Evolutionary conservation across 2,329 filamentous ascomycete species (phyloP).

Genomic region (Aspergillus bombycis): DNA sequence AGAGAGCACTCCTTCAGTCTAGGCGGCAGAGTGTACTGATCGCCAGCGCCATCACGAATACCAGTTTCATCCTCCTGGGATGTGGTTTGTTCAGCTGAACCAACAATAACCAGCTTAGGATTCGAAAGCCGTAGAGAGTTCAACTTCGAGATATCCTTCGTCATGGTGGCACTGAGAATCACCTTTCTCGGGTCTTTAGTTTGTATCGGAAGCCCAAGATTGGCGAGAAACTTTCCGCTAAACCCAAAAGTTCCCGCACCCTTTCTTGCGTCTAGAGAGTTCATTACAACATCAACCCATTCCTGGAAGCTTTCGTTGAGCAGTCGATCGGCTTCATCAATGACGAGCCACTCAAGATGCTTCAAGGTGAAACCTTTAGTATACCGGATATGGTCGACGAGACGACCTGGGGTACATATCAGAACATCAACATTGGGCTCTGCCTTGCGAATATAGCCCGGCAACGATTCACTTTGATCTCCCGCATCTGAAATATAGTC

Average conservation of each 20-base stretch:
- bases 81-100: slow-evolving; percentile 50
- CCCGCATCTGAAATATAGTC: slow-evolving; percentile 49
- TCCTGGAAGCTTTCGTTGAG: slow-evolving; percentile 91
- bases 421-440: slow-evolving; percentile 81
- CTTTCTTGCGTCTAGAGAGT: slow-evolving; percentile 59
- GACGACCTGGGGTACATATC: slow-evolving; percentile 85
- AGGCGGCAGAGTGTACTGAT: slow-evolving; percentile 62
- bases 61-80: slow-evolving; percentile 25
- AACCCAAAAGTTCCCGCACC: slow-evolving; percentile 50
- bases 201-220: slow-evolving; percentile 42
- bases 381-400: slow-evolving; percentile 86
- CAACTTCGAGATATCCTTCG: slow-evolving; percentile 78
- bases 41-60: slow-evolving; percentile 27
- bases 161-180: slow-evolving; percentile 90
- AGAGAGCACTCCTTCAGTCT: slow-evolving; percentile 67
- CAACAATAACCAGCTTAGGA: slow-evolving; percentile 76
- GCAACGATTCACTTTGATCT: slow-evolving; percentile 48
- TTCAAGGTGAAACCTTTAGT: slow-evolving; percentile 81
- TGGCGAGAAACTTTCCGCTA: slow-evolving; percentile 35
- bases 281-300: slow-evolving; percentile 76
- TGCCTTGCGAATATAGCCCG: slow-evolving; percentile 66
- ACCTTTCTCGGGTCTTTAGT: slow-evolving; percentile 69
- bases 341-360: slow-evolving; percentile 81
- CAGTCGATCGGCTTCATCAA: slow-evolving; percentile 92
- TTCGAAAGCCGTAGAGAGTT: slow-evolving; percentile 71